Percentiles rank a stretch among this genome's conserved stretches.
phyloP scores from a whole-genome alignment of 768 basidiomycete species.

The Floccularia luteovirens region DNA sequence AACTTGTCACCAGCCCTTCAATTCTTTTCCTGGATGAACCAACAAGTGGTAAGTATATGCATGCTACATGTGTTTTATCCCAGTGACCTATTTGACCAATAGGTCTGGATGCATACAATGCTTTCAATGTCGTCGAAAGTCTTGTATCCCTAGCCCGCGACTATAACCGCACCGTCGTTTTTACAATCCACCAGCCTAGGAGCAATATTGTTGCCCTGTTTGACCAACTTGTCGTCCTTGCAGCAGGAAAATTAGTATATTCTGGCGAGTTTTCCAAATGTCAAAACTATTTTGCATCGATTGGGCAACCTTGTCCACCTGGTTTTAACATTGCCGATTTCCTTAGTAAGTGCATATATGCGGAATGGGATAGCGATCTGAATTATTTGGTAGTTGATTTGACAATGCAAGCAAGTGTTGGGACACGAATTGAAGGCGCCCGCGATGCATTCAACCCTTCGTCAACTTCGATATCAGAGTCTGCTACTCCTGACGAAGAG shows the following conservation, averaged over 20 bases:
- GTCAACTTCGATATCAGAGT: conserved; percentile 22
- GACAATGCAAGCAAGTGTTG: conserved; percentile 52
- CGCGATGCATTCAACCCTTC: conserved; percentile 28
- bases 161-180: conserved; percentile 92
- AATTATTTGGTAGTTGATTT: conserved; percentile 47
- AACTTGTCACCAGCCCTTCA: conserved; percentile 94
- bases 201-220: conserved; percentile 97
- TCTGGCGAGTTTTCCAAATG: conserved; percentile 72
- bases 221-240: conserved; percentile 84
- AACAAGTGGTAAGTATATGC: conserved; percentile 68
- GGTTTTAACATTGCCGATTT: conserved; percentile 98
- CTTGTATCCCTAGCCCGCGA: conserved; percentile 78
- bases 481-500: conserved; percentile 57
- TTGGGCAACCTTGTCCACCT: conserved; percentile 80
- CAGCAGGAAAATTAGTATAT: conserved; percentile 78
- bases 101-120: conserved; percentile 95
- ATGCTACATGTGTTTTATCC: too few relatives aligned
- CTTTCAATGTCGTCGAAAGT: conserved; percentile 88
- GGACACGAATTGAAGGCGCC: conserved; percentile 23
- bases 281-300: conserved; percentile 71
- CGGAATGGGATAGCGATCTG: background rate
- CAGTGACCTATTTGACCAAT: background rate
- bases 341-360: conserved; percentile 57
- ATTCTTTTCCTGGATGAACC: conserved; percentile 97
- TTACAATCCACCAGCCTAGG: conserved; percentile 97